Conservation (phyloP, 2,329 filamentous ascomycete genomes). For the Beauveria rudraprayagi region DNA sequence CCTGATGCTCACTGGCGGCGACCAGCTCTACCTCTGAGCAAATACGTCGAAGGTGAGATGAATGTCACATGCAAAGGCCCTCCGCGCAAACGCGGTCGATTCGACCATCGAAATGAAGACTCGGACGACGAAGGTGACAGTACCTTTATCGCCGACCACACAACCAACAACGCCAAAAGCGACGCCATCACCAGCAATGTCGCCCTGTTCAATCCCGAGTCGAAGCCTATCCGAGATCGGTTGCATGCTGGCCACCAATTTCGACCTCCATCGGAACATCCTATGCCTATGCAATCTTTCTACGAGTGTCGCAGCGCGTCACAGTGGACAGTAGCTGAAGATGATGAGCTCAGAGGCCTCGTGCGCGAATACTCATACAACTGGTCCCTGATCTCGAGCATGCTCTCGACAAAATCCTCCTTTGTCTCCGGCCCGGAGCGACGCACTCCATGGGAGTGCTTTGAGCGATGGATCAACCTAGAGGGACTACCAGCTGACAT, state of each 20-base stretch:
- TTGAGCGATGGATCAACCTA: constrained; percentile 89
- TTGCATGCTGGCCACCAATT: constrained; percentile 90
- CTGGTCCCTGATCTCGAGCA: constrained; percentile 87
- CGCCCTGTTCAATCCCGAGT: constrained; percentile 81
- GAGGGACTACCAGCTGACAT: constrained; percentile 89
- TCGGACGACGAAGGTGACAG: constrained; percentile 50
- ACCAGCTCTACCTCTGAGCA: constrained; percentile 76
- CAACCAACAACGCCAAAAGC: constrained; percentile 39
- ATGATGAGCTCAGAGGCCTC: constrained; percentile 76
- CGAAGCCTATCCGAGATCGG: constrained; percentile 81
- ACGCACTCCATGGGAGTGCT: constrained; percentile 96
- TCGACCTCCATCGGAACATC: constrained; percentile 80
- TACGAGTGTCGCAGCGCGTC: constrained; percentile 82
- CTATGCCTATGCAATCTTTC: constrained; percentile 84
- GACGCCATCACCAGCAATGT: constrained; percentile 67
- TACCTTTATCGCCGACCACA: constrained; percentile 48
- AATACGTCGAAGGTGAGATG: constrained; percentile 76
- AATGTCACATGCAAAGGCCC: constrained; percentile 58
- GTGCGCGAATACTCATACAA: constrained; percentile 96
- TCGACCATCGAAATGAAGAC: constrained; percentile 68
- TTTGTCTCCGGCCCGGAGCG: constrained; percentile 83
- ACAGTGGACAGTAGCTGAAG: constrained; percentile 84
- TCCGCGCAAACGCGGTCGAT: constrained; percentile 72
- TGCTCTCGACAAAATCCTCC: constrained; percentile 63
- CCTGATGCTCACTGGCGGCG: constrained; percentile 67